phyloP scores from a whole-genome alignment of 805 yeast genomes.

The Ogataea paradorogensis region DNA sequence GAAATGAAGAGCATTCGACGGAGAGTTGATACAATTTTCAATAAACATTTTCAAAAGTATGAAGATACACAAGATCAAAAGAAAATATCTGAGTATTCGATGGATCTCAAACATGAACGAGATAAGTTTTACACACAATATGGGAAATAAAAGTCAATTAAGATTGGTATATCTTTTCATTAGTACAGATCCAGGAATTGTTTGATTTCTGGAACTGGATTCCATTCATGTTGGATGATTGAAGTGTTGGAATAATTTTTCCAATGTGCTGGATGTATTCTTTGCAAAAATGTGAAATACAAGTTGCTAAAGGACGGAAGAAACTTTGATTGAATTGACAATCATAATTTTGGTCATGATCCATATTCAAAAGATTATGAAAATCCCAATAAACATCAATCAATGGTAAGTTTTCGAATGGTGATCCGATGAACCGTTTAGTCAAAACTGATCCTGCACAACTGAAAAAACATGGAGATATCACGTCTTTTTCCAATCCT shows the following conservation, averaged over 20 bases:
- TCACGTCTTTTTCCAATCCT: constrained; percentile 55
- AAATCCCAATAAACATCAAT: constrained; percentile 43
- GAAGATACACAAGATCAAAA: constrained; percentile 29
- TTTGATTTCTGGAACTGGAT: constrained; percentile 34
- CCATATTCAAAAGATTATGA: constrained; percentile 43
- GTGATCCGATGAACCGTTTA: constrained; percentile 10
- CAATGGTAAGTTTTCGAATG: constrained; percentile 29
- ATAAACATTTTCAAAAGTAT: constrained; percentile 23
- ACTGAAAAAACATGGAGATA: constrained; percentile 55
- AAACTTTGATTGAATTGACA: constrained; percentile 45
- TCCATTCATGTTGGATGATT: constrained; percentile 38
- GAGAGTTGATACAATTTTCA: constrained; percentile 30
- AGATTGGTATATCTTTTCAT: constrained; percentile 10
- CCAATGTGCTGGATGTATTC: constrained; percentile 39
- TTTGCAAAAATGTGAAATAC: constrained; percentile 46
- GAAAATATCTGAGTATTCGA: constrained; percentile 23
- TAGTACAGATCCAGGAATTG: constrained; percentile 21
- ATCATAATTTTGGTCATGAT: constrained; percentile 37
- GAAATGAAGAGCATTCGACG: constrained; percentile 30
- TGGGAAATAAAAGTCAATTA: constrained; percentile 21
- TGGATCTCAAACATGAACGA: constrained; percentile 28
- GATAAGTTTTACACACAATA: constrained; percentile 29
- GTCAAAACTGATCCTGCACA: constrained; percentile 45
- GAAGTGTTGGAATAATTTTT: constrained; percentile 33
- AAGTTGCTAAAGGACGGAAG: constrained; percentile 39